Percentiles rank a stretch among this genome's conserved stretches.
phyloP scores from a whole-genome alignment of 805 yeast species.

The Suhomyces xylopsoci region DNA sequence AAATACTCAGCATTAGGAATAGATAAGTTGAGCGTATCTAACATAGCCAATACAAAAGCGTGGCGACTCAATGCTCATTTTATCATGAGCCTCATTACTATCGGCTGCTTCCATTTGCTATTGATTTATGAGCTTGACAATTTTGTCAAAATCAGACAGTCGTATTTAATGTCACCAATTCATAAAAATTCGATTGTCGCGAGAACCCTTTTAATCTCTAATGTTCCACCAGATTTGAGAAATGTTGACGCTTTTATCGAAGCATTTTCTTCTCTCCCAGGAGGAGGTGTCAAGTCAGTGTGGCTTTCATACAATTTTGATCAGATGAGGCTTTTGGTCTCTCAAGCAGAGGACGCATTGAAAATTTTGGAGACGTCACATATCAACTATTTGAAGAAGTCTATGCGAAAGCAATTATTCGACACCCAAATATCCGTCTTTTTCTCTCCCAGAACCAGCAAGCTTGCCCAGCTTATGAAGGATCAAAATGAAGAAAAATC shows the following conservation, averaged over 20 bases:
- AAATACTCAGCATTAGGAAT: slow-evolving; percentile 45
- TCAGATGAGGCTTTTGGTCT: slow-evolving; percentile 16
- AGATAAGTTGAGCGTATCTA: slow-evolving; percentile 70
- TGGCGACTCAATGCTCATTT: slow-evolving; percentile 60
- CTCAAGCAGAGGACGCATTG: slow-evolving; percentile 24
- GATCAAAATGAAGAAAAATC: neutral
- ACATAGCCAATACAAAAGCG: slow-evolving; percentile 54
- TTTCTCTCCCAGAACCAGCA: neutral
- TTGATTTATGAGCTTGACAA: slow-evolving; percentile 54
- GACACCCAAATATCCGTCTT: neutral
- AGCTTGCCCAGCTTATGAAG: neutral
- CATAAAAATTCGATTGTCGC: slow-evolving; percentile 25
- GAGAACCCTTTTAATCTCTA: slow-evolving; percentile 40
- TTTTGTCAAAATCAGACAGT: slow-evolving; percentile 48
- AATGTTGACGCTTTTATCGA: slow-evolving; percentile 22
- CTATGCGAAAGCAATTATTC: slow-evolving; percentile 30
- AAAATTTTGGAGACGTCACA: slow-evolving; percentile 28
- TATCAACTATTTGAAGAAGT: slow-evolving; percentile 16
- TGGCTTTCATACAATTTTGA: slow-evolving; percentile 52
- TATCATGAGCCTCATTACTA: slow-evolving; percentile 51
- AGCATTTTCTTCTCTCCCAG: slow-evolving; percentile 45
- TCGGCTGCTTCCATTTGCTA: slow-evolving; percentile 54
- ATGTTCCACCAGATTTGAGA: slow-evolving; percentile 40
- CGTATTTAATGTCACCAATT: slow-evolving; percentile 29
- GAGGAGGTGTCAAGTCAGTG: slow-evolving; percentile 47